A percentile compares a stretch with the other conserved stretches of the same genome.
Evolutionary conservation across 495 filamentous ascomycete species (phyloP).

Genomic region (Hypoxylon subgilvum): DNA sequence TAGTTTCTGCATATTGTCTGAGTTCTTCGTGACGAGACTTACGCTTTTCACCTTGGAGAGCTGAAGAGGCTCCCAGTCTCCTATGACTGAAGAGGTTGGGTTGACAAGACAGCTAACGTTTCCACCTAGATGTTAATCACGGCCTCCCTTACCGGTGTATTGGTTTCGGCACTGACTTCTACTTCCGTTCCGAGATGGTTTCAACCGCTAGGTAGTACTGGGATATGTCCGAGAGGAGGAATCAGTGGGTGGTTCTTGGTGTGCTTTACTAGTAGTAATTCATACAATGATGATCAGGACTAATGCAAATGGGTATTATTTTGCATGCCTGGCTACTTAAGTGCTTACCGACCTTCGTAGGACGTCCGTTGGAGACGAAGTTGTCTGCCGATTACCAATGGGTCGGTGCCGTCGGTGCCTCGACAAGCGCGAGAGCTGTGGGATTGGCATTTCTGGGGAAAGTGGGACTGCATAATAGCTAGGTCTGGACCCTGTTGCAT

Average conservation of each 20-base stretch:
- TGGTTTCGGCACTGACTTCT: too few species aligned
- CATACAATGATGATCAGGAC: not conserved
- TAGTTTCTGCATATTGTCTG: conserved; percentile 83
- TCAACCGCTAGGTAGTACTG: not conserved
- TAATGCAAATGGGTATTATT: not conserved
- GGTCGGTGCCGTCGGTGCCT: not conserved
- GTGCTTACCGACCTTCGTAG: not conserved
- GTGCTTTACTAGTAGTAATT: too few species aligned
- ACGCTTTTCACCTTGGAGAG: conserved; percentile 89
- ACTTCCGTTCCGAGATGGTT: not conserved
- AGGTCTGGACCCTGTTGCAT: conserved; percentile 27
- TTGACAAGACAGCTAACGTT: conserved; percentile 6
- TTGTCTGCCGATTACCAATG: not conserved
- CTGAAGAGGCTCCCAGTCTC: conserved; percentile 62
- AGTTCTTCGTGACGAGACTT: conserved; percentile 71
- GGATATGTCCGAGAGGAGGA: not conserved
- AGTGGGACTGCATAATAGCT: conserved; percentile 16
- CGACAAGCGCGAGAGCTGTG: conserved; percentile 2
- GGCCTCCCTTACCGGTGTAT: too few species aligned
- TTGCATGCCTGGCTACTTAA: not conserved
- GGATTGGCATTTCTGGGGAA: conserved; percentile 34
- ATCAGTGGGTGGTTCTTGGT: not conserved
- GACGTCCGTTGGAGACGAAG: conserved; percentile 3
- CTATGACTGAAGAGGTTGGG: conserved; percentile 18
- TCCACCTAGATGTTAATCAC: not conserved